Percentiles rank a stretch among this genome's conserved stretches.
Evolutionary conservation across 495 filamentous ascomycete species (phyloP).

Genomic region (Tetracladium setigerum): DNA sequence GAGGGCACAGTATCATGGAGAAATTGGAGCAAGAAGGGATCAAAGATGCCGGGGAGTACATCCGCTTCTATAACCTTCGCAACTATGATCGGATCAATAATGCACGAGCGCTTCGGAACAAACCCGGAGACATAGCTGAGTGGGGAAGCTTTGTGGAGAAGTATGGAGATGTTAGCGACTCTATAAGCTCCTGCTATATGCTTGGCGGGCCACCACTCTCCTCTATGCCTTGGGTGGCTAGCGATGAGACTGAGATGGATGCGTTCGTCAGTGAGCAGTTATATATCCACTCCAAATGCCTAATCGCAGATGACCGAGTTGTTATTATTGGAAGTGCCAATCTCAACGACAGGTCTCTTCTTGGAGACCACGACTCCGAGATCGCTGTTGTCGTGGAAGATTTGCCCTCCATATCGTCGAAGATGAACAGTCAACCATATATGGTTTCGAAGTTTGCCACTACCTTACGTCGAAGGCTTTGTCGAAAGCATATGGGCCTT

Average conservation of each 20-base stretch:
- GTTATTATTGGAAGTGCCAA: constrained; percentile 89
- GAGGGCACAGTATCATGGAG: constrained; percentile 78
- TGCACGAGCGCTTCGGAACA: constrained; percentile 52
- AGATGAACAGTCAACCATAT: constrained; percentile 65
- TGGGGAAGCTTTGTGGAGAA: constrained; percentile 51
- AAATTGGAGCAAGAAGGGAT: constrained; percentile 59
- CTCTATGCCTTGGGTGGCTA: constrained; percentile 68
- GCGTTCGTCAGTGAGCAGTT: constrained; percentile 83
- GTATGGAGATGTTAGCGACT: constrained; percentile 50
- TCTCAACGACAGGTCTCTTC: constrained; percentile 84
- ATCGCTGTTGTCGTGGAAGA: constrained; percentile 68
- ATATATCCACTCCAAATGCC: constrained; percentile 85
- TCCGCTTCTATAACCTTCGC: constrained; percentile 87
- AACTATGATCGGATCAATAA: constrained; percentile 79
- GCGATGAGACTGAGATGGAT: constrained; percentile 64
- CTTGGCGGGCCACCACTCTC: constrained; percentile 66
- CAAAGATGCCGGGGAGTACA: constrained; percentile 59
- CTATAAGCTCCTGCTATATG: constrained; percentile 77
- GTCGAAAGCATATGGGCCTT: constrained; percentile 85
- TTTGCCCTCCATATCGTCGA: constrained; percentile 53
- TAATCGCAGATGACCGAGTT: constrained; percentile 80
- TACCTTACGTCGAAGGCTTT: constrained; percentile 73
- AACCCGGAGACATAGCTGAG: constrained; percentile 52
- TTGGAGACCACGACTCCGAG: constrained; percentile 74
- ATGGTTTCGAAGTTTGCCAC: constrained; percentile 68